These are phyloP conservation scores for Tylopilus sp. DNA, from an alignment of 1,284 basidiomycete genomes.

Conservation along the genomic window DNA sequence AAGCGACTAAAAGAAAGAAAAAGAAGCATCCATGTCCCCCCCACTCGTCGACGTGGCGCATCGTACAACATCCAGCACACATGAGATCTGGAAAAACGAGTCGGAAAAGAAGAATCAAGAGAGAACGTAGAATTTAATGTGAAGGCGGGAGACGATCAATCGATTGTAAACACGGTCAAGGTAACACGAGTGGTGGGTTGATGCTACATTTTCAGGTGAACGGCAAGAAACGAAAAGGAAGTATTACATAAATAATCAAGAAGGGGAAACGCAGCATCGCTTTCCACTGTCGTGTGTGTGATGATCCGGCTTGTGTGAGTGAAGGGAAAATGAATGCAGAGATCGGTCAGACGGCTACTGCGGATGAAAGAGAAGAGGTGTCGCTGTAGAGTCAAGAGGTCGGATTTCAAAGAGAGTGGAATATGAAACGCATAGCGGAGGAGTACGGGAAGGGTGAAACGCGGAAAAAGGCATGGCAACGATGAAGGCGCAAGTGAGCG, in stretches of 20 bases:
- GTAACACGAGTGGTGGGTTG: background rate
- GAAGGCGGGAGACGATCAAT: background rate
- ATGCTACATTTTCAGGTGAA: conserved; percentile 14
- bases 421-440: conserved; percentile 4
- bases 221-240: background rate
- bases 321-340: background rate
- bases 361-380: background rate
- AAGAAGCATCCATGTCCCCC: background rate
- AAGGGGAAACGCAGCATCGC: background rate
- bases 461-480: background rate
- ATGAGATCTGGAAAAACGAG: background rate
- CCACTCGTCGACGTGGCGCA: background rate
- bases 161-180: background rate
- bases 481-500: background rate
- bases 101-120: background rate
- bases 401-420: background rate
- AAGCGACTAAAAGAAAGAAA: background rate
- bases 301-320: background rate
- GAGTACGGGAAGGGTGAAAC: background rate
- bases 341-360: background rate
- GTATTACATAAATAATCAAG: too few species aligned
- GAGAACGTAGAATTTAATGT: background rate
- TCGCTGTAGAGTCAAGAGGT: conserved; percentile 8
- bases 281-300: background rate
- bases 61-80: background rate